Conservation (phyloP, 495 filamentous ascomycete species). For the Cercophora newfieldiana region DNA sequence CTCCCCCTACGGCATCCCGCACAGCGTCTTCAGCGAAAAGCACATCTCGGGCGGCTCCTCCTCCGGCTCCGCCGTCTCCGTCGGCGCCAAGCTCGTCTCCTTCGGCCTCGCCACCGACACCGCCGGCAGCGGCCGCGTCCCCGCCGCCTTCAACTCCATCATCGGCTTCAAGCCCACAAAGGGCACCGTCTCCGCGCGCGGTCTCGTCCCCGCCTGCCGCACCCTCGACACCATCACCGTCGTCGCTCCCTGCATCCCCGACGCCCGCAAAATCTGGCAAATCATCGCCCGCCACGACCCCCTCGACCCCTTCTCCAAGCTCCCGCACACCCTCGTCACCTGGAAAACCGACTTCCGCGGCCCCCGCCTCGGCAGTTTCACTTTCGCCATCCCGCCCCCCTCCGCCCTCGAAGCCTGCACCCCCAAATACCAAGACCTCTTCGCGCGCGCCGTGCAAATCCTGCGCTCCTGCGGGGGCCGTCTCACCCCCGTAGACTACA, state of each 20-base stretch:
- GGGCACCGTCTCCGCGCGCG: slow-evolving; percentile 58
- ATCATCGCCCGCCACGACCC: slow-evolving; percentile 54
- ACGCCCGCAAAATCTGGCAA: slow-evolving; percentile 57
- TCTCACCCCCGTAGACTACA: slow-evolving; percentile 52
- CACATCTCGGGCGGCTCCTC: slow-evolving; percentile 64
- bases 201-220: slow-evolving; percentile 62
- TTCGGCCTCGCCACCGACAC: slow-evolving; percentile 67
- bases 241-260: slow-evolving; percentile 51
- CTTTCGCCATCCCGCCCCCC: slow-evolving; percentile 54
- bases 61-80: slow-evolving; percentile 58
- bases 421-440: slow-evolving; percentile 44
- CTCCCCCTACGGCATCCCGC: slow-evolving; percentile 61
- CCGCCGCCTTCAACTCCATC: slow-evolving; percentile 63
- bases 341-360: slow-evolving; percentile 55
- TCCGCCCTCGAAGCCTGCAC: slow-evolving; percentile 50
- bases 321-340: slow-evolving; percentile 35
- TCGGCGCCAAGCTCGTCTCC: slow-evolving; percentile 57
- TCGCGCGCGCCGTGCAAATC: slow-evolving; percentile 41
- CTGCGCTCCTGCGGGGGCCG: slow-evolving; percentile 51
- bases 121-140: slow-evolving; percentile 64
- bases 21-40: slow-evolving; percentile 45
- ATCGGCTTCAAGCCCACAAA: slow-evolving; percentile 70
- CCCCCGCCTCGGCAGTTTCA: slow-evolving; percentile 46
- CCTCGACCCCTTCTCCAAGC: slow-evolving; percentile 58
- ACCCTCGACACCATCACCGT: slow-evolving; percentile 63